Evolutionary conservation across 2,329 filamentous ascomycete genomes (phyloP).

Genomic region (Diaporthe caulivora): DNA sequence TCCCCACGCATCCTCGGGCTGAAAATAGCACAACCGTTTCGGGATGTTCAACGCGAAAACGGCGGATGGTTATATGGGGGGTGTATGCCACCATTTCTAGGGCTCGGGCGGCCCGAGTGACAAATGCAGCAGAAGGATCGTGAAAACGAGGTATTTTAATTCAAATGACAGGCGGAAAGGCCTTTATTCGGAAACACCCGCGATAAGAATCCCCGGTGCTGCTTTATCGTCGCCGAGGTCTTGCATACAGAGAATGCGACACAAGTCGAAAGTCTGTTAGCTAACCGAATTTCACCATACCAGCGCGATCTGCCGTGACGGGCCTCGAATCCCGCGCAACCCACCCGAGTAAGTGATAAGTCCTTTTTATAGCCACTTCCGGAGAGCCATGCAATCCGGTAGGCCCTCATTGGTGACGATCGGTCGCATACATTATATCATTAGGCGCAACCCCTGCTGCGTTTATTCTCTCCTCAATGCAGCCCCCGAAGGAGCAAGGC

Average conservation of each 20-base stretch:
- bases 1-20: too few species aligned
- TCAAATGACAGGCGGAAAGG: background rate
- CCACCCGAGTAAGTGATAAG: constrained; percentile 20
- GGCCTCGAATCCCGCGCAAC: constrained; percentile 9
- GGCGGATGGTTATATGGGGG: too few species aligned
- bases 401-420: constrained; percentile 5
- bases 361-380: constrained; percentile 5
- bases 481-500: background rate
- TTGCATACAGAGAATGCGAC: constrained; percentile 10
- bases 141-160: background rate
- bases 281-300: constrained; percentile 25
- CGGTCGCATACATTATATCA: background rate
- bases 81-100: too few species aligned
- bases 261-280: background rate
- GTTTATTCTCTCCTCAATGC: constrained; percentile 1
- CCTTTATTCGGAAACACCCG: background rate
- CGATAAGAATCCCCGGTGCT: background rate
- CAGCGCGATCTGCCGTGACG: constrained; percentile 22
- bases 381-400: background rate
- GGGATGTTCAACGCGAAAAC: background rate
- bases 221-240: background rate
- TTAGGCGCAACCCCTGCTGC: background rate
- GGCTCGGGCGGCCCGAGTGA: too few species aligned
- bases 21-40: background rate
- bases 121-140: background rate